Base-by-base conservation (phyloP, 1,139 yeast species). In the Saccharomycopsis hybrid region DNA sequence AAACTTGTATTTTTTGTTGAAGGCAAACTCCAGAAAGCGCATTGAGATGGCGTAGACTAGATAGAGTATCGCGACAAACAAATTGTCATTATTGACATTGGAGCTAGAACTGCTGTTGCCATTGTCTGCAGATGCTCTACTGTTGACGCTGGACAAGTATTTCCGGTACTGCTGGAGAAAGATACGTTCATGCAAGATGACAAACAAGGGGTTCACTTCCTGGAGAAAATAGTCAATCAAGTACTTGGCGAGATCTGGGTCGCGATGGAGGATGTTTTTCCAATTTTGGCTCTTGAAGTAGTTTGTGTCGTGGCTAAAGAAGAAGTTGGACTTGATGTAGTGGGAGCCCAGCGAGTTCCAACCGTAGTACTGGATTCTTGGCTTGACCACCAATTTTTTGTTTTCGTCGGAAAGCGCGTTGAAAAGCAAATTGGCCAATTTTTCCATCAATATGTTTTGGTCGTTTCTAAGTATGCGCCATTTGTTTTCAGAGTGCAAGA, bases 301-400 rank as follows among this genome's bases (percentile, higher is more conserved):
- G 4, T 25, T n/a, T 9, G 39, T 13, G 25, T 18, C 38, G n/a
- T 39, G 7, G 35, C 11, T 31, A 13, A 47, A 47, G 24, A n/a
- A 24, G 46, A 18, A 39, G 13, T 32, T 38, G 4, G 42, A 35
- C 35, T 42, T 35, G 41, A 42, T 30, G 58, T 77, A 81, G 56
- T 74, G 74, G 25, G 72, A 72, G 1, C 86, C 85, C 37, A 77
- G 70, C 76, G 80, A 68, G 60, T 81, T 81, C 85, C 85, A 81
- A 13, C 84, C 85, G 58, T 78, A 81, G 55, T 71, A 76, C 59
- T 81, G 86, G 24, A 71, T 65, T 52, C 86, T 63, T 3, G 87
- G 87, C 9, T 76, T 58, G 3, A 66, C 60, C 4, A 79, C 72
- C 40, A 67, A 62, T 37, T 63, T 59, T 49, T 67, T 65, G 56